Base-by-base conservation (phyloP, 2,329 filamentous ascomycete species). In the Pseudocercospora musae region DNA sequence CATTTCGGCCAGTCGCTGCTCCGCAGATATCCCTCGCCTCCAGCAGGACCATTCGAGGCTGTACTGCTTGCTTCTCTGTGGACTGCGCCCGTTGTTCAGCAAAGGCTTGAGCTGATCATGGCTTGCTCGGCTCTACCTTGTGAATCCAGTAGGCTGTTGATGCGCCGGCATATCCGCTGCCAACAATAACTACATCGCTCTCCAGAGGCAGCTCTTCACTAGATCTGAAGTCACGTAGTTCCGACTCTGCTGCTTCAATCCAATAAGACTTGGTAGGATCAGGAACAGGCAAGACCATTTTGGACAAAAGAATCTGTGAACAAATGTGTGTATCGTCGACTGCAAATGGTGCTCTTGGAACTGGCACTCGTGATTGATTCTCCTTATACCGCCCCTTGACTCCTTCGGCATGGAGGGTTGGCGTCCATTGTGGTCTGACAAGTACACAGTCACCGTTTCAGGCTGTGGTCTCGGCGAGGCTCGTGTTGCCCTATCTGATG, bases 161-260 rank as follows among this genome's bases (percentile, higher is more conserved):
- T 21, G 71, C 69, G 8, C 78, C 74, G 33, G 73, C 70, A 57
- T 82, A 82, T 11, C 82, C 82, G n/a, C 81, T 81, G 18, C 82
- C 82, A n/a, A 84, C 71, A 42, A 84, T 81, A 7, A 74, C 72
- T 11, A 82, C 78, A 71, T 82, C 79, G 18, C 78, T 75, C 63
- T 80, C 70, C 15, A 56, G 23, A 2, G 74, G 74, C 2, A 75
- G 62, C 1, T 66, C 58, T 15, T 61, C 57, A 15, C 58, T 65
- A 7, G 67, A 69, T 23, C 58, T 57, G 40, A 62, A 66, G 25
- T 69, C 53, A 18, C 66, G 62, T 31, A 71, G 50, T 2, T 62
- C 58, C 13, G 68, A 71, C 11, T 67, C 65, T 3, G 69, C 68
- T 25, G 62, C 66, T 55, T 71, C 68, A 15, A 71, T 69, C 69